These are phyloP conservation scores for Alternaria sp. DNA, from an alignment of 2,329 filamentous ascomycete genomes.

Conservation along the genomic window DNA sequence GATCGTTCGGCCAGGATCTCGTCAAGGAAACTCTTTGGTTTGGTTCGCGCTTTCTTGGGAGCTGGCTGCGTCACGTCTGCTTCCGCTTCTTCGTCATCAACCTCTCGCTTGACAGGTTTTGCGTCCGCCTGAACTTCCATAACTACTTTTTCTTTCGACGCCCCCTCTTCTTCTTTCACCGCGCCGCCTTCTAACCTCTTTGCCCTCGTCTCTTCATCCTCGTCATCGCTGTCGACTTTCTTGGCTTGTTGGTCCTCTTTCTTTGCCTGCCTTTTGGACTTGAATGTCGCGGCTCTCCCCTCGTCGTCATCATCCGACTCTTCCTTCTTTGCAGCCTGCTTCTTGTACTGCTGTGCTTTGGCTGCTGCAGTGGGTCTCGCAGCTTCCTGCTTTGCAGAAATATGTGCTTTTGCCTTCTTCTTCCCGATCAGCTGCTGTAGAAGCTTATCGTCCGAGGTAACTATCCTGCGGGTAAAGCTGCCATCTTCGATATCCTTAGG, in stretches of 20 bases:
- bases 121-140: slow-evolving; percentile 9
- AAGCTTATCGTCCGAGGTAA: slow-evolving; percentile 55
- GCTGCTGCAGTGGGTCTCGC: slow-evolving; percentile 31
- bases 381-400: slow-evolving; percentile 36
- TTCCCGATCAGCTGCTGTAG: slow-evolving; percentile 55
- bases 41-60: slow-evolving; percentile 36
- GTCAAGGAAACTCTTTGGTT: slow-evolving; percentile 63
- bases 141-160: neutral
- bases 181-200: slow-evolving; percentile 10
- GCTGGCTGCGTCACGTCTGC: slow-evolving; percentile 19
- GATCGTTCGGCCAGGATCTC: slow-evolving; percentile 60
- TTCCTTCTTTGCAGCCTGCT: slow-evolving; percentile 31
- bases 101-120: slow-evolving; percentile 13
- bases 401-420: slow-evolving; percentile 50
- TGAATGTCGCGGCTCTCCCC: slow-evolving; percentile 47
- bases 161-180: neutral
- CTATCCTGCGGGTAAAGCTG: slow-evolving; percentile 46
- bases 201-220: slow-evolving; percentile 21
- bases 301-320: slow-evolving; percentile 54
- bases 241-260: slow-evolving; percentile 21
- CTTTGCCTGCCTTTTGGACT: slow-evolving; percentile 41
- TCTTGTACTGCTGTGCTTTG: slow-evolving; percentile 38
- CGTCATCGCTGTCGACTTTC: slow-evolving; percentile 18
- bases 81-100: slow-evolving; percentile 7
- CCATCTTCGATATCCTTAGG: slow-evolving; percentile 51